Base-by-base conservation (phyloP, 805 yeast genomes). In the Candida taoyuanica region DNA sequence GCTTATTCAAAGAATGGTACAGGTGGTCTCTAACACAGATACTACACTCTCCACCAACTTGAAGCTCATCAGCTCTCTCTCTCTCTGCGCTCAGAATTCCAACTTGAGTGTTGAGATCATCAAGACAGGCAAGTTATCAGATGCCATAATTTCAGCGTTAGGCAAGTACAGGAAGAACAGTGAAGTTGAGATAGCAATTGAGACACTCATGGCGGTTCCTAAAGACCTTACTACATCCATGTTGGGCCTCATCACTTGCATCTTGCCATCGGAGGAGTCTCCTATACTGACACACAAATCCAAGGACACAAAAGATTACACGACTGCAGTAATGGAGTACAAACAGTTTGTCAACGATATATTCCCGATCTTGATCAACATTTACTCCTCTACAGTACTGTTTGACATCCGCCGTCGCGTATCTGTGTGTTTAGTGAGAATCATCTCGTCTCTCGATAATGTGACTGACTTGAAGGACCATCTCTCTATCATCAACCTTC, bases 371-470 rank as follows among this genome's bases (percentile, higher is more conserved):
- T 52, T 86, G 36, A 57, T 83, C 9, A 77, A 74, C 43, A 71
- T 85, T 7, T 86, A 80, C 50, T 78, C 83, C 25, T 78, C 91
- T 3, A 72, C 91, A 0, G 81, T 84, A 53, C 86, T 84, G 42
- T 75, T 70, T 45, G 74, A 73, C 13, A 67, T 83, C 7, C 71
- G 93, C 47, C 68, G 78, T 37, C 66, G 73, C 36, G 74, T 73
- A 1, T 59, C 84, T 17, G 59, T 78, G 11, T 69, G 76, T 14
- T 50, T 85, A 14, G 56, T 74, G 12, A 69, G 85, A 44, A 67
- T 80, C 13, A 57, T 75, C 1, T 58, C 70, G 0, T 67, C 75
- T 29, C 47, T 71, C 13, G 56, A 59, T 1, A 49, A 56, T 4
- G 60, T 70, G 3, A 42, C 44, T 0, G 55, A 57, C 6, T 56